Base-by-base conservation (phyloP, 352 stramenopile species). In the Saprolegnia diclina region DNA sequence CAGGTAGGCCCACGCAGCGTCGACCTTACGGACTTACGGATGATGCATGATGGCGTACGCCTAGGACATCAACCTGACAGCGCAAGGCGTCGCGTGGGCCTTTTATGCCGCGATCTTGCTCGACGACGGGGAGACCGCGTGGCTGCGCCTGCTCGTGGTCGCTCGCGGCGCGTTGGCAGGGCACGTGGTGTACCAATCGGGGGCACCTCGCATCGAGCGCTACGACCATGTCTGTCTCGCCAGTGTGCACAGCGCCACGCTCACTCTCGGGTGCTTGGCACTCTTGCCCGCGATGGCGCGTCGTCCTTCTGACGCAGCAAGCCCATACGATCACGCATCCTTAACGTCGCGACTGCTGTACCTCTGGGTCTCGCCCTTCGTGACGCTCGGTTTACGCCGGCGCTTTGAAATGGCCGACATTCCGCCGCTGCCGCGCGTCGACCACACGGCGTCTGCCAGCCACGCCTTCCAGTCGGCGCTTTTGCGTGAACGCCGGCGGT, bases 341-440 rank as follows among this genome's bases (percentile, higher is more conserved):
- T 78, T 77, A 50, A 42, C 86, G 29, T 89, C 82, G 18, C 81
- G 80, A 11, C 63, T 91, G 14, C 79, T 81, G 50, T 91, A 88
- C 61, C 29, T 65, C 40, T 92, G 86, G 85, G 77, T 91, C 52
- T 80, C 83, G 21, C 83, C 81, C 6, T 78, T 91, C 46, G 82
- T 94, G 56, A 5, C 50, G 5, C 67, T 91, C n/a, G 79, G 83
- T 0, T 74, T 76, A 29, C 52, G 63, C n/a, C 76, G 80, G 5
- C 77, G 86, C n/a, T 71, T 92, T 3, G 84, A 92, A 56, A 74
- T 87, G 46, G 18, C 73, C 5, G 86, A 92, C 64, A 64, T 92
- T 0, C 84, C 86, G 0, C 70, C 78, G 13, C 73, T 94, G 4
- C 79, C 84, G 10, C 13, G 40, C 4, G 21, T 70, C 21, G 86